Evolutionary conservation across 352 stramenopile genomes (phyloP), one percentile per base, ranked within the genome.

Genomic region (Globisporangium okanoganense): DNA sequence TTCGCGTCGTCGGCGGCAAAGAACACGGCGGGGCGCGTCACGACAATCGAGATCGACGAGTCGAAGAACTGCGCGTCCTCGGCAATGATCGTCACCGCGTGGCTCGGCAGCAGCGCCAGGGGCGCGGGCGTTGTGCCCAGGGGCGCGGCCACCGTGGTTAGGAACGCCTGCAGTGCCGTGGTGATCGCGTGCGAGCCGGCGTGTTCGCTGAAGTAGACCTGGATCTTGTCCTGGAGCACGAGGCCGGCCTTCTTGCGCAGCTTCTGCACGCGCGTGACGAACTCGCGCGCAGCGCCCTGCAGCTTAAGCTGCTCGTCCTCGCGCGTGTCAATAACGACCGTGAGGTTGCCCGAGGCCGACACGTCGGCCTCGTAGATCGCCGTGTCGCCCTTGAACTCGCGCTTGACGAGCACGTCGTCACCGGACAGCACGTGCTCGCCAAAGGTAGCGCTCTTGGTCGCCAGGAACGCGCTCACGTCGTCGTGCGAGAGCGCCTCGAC

Each of bases 221-320:
- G 95, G 62, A 99, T 96, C 67, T 96, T 91, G 78, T 99, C 97
- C 65, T 89, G 87, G 36, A 98, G 72, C 56, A 97, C 89, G 6
- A 99, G 79, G 6, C 96, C 96, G 14, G 95, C 90, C 67, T 89
- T 94, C 79, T 99, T 99, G 40, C 98, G 85, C 53, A 99, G 78
- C 77, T 99, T 99, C 74, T 99, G 98, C 66, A 99, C 95, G 41
- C 93, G 89, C 66, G 97, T 99, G 62, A 99, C 97, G 50, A 99
- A 85, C 70, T 99, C 96, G 63, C 98, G 93, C 3, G 97, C 91
- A 61, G 88, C 90, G 52, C 95, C 96, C 61, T 97, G 87, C 60
- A 86, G 80, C 56, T 98, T 91, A 14, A 99, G 93, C 60, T 97
- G 78, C 61, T 99, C 93, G 72, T 99, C 95, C 70, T 98, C 86